Conservation (phyloP, 2,329 filamentous ascomycete species). For the Myriosclerotinia duriaeana region DNA sequence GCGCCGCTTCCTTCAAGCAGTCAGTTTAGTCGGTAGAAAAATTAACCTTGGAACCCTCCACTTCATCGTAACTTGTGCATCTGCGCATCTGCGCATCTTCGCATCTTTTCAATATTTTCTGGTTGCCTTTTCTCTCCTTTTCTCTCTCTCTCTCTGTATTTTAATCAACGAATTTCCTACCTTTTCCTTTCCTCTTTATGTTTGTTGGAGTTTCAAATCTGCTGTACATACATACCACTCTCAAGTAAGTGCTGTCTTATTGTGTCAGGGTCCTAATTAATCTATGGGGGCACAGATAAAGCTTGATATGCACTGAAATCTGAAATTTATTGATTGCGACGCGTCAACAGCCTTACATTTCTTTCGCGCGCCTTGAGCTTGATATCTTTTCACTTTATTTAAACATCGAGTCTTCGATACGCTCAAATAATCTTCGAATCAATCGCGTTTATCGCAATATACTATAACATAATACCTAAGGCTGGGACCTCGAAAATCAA, state of each 20-base stretch:
- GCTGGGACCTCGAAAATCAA: slow-evolving; percentile 6
- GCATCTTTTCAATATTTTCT: background rate
- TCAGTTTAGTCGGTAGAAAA: background rate
- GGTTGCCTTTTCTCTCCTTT: background rate
- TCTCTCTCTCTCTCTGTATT: background rate
- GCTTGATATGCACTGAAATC: slow-evolving; percentile 16
- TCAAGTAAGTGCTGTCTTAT: no score
- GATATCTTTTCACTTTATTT: background rate
- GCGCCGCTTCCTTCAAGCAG: no score
- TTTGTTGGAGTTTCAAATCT: background rate
- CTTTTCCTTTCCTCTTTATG: background rate
- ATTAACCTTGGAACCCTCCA: background rate
- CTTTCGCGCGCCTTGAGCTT: slow-evolving; percentile 26
- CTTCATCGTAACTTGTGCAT: no score
- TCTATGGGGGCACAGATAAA: slow-evolving; percentile 6
- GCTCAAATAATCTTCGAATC: slow-evolving; percentile 1
- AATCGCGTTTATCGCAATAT: slow-evolving; percentile 3
- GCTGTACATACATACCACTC: no score
- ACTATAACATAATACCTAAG: background rate
- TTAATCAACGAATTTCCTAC: background rate
- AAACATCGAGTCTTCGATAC: background rate
- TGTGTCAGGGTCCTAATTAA: background rate
- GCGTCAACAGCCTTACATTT: slow-evolving; percentile 28
- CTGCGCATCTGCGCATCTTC: no score
- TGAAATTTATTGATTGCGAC: slow-evolving; percentile 30